Evolutionary conservation across 805 yeast species (phyloP), one percentile per base, ranked within the genome.

Genomic region (Candida germanica): DNA sequence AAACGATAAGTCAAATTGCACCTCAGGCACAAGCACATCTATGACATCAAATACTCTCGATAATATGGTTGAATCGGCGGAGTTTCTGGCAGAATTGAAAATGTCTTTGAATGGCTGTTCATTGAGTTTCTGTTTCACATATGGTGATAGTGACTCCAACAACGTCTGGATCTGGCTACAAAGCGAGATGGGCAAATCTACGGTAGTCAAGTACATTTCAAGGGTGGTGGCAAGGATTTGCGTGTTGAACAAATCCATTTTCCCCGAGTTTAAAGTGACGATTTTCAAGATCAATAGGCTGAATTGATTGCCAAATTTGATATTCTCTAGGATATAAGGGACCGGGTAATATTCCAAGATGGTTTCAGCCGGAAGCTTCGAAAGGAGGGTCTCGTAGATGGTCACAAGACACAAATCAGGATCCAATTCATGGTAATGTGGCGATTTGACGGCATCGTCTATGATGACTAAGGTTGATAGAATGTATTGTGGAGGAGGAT

Each of bases 321-420:
- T 35, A 25, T 37, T 39, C 2, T 39, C 38, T 3, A 43, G 14
- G 6, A 56, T 54, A 15, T 39, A 42, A 4, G 48, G 48, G 3
- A 30, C 14, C 1, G 59, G 32, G 20, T 36, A 36, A 20, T 29
- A 28, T 22, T 31, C 27, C 10, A 36, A 20, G 26, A 36, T 30
- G 5, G 17, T 31, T 6, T 24, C 35, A 6, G 21, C 14, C 9
- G 35, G 27, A 18, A 36, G 18, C 18, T 20, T 31, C 9, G 29
- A 20, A 6, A 37, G 33, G 7, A 37, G 22, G n/a, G 40, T 25
- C 19, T 37, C 36, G 24, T 23, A 33, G 4, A 37, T 14, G 8
- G 27, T 35, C 10, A 37, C 33, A 2, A 37, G 21, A 10, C 19
- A 23, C 13, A 24, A 33, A 4, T 22, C 24, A 3, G 40, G 40